Evolutionary conservation across 495 filamentous ascomycete genomes (phyloP), one percentile per base, ranked within the genome.

Genomic region (Tuber brumale): DNA sequence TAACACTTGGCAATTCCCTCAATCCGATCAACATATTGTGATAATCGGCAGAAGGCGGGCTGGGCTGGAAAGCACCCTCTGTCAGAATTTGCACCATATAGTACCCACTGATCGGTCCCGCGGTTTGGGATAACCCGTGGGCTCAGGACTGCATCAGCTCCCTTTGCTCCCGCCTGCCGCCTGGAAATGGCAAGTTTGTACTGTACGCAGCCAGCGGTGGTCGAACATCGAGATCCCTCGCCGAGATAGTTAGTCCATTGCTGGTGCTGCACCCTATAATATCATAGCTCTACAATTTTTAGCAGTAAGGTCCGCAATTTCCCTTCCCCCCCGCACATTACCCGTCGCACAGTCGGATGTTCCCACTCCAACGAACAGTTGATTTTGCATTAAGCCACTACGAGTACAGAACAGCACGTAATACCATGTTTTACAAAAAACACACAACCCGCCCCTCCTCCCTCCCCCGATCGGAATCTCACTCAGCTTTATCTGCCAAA

Each of bases 351-450:
- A 27, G n/a, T 14, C 51, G 23, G n/a, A 31, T 61, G 23, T 61
- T 61, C 51, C 19, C n/a, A n/a, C 51, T 12, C n/a, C 12, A 27
- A 61, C 9, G 51, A 61, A 61, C 51, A 61, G 27, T 61, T 27
- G 51, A 31, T 27, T 61, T 14, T 61, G 51, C 10, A n/a, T 46
- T 9, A 72, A 76, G 70, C 70, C 31, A 72, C 45, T n/a, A 51
- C 43, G 31, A 27, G 37, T 69, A 31, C 45, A 12, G 10, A 44
- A 16, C 19, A 19, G 31, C 43, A 23, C 41, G 31, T 27, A 39
- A 46, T 73, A 21, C 45, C 19, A 2, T 31, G 45, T 69, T 27
- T 27, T 37, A 31, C 42, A 27, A 74, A 44, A 14, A 7, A 35
- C 41, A 66, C 57, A 66, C 16, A 66, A 35, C 27, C 57, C 10